These are phyloP conservation scores for Carex kokanica DNA, from an alignment of 176 grass and related monocot genomes.

Conservation along the genomic window DNA sequence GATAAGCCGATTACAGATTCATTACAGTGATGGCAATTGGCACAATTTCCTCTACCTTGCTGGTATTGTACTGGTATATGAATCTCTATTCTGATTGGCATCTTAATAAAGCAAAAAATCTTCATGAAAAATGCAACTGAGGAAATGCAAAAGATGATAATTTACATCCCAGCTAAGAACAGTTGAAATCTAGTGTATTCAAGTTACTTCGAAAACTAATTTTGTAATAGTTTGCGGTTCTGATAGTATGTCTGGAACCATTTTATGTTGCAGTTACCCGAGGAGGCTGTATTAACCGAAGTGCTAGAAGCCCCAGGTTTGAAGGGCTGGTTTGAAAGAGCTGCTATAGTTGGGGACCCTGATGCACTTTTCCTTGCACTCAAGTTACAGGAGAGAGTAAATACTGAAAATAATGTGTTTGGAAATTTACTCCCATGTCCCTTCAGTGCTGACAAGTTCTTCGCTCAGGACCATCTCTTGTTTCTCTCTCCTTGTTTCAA, in stretches of 20 bases:
- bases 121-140: background rate
- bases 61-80: background rate
- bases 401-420: slow-evolving; percentile 54
- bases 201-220: background rate
- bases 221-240: slow-evolving; percentile 19
- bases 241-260: slow-evolving; percentile 23
- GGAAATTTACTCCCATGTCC: slow-evolving; percentile 78
- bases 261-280: slow-evolving; percentile 55
- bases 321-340: slow-evolving; percentile 75
- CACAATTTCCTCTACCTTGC: background rate
- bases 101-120: background rate
- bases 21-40: background rate
- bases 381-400: slow-evolving; percentile 80
- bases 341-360: slow-evolving; percentile 67
- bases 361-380: slow-evolving; percentile 91
- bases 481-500: slow-evolving; percentile 80
- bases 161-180: background rate
- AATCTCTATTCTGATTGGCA: background rate
- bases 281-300: slow-evolving; percentile 62
- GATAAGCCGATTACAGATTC: background rate
- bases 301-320: slow-evolving; percentile 58
- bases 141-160: background rate
- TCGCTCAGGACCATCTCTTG: slow-evolving; percentile 58
- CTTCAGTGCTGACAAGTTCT: slow-evolving; percentile 66
- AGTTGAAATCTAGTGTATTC: background rate